Conservation (phyloP, 495 filamentous ascomycete genomes). For the Hypomontagnella monticulosa region DNA sequence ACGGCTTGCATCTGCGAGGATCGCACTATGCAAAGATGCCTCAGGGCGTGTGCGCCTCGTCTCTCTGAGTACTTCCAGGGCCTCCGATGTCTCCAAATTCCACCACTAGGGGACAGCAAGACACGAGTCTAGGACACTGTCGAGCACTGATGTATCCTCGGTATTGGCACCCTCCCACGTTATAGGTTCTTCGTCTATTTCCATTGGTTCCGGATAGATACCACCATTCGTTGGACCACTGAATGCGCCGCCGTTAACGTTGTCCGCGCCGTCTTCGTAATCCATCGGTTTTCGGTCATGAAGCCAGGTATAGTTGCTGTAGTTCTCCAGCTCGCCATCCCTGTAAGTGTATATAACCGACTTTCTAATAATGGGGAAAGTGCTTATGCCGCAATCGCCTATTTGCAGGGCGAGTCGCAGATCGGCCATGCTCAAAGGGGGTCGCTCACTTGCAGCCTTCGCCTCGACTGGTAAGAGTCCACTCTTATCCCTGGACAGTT, state of each 20-base stretch:
- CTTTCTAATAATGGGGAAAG: constrained; percentile 78
- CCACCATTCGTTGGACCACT: constrained; percentile 50
- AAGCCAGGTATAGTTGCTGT: constrained; percentile 61
- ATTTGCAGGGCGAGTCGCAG: constrained; percentile 78
- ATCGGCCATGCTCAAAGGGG: constrained; percentile 79
- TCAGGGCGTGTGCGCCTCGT: background rate
- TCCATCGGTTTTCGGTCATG: constrained; percentile 49
- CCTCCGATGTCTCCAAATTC: background rate
- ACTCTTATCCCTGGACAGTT: constrained; percentile 71
- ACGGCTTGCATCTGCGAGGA: too few relatives aligned
- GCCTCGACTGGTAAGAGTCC: constrained; percentile 82
- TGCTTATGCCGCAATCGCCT: constrained; percentile 75
- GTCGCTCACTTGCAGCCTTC: constrained; percentile 70
- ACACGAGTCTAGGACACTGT: constrained; percentile 72
- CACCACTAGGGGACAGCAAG: constrained; percentile 48
- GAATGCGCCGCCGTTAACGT: constrained; percentile 42
- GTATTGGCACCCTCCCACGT: constrained; percentile 77
- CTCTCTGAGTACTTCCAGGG: background rate
- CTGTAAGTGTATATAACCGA: constrained; percentile 76
- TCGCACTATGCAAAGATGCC: background rate
- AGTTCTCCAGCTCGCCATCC: constrained; percentile 77
- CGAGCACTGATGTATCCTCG: constrained; percentile 70
- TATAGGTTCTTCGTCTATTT: constrained; percentile 69
- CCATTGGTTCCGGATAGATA: constrained; percentile 64
- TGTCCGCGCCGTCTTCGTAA: constrained; percentile 48